Percentiles rank a stretch among this genome's conserved stretches.
These are phyloP conservation scores for Cystoisospora suis DNA, from an alignment of 169 alveolate species.

Conservation along the genomic window DNA sequence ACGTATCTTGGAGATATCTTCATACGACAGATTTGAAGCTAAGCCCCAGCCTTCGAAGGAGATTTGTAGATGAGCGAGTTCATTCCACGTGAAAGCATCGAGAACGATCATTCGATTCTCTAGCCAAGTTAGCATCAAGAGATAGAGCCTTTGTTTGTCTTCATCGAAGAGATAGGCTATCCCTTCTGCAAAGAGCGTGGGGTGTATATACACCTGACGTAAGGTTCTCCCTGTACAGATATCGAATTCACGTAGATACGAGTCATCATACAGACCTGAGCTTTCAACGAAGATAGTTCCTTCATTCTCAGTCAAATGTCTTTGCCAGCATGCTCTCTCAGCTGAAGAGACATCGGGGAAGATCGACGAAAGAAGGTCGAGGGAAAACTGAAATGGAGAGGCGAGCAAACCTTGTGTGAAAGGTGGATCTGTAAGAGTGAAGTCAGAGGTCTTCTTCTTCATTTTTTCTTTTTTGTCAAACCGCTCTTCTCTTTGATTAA, in stretches of 20 bases:
- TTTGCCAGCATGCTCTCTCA: not conserved
- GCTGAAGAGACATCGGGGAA: not conserved
- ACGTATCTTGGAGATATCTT: too few relatives aligned
- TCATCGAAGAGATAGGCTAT: not conserved
- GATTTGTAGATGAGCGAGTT: not conserved
- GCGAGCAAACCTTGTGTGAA: conserved; percentile 22
- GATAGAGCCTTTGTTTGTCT: not conserved
- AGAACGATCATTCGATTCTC: not conserved
- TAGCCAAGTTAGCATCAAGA: conserved; percentile 1
- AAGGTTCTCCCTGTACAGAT: conserved; percentile 12
- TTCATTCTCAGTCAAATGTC: not conserved
- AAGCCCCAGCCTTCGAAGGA: conserved; percentile 37
- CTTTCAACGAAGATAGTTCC: not conserved
- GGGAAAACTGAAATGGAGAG: conserved; percentile 6
- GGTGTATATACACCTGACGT: not conserved
- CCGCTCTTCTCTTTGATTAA: too few relatives aligned
- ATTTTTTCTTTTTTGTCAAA: too few relatives aligned
- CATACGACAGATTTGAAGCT: not conserved
- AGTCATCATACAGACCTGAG: conserved; percentile 6
- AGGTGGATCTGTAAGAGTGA: not conserved
- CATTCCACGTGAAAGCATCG: not conserved
- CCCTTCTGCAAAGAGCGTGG: conserved; percentile 21
- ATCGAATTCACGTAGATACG: conserved; percentile 6
- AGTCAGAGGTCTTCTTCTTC: not conserved
- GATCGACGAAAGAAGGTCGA: too few relatives aligned